Evolutionary conservation across 2,329 filamentous ascomycete genomes (phyloP).

Genomic region (Colletotrichum sp.): DNA sequence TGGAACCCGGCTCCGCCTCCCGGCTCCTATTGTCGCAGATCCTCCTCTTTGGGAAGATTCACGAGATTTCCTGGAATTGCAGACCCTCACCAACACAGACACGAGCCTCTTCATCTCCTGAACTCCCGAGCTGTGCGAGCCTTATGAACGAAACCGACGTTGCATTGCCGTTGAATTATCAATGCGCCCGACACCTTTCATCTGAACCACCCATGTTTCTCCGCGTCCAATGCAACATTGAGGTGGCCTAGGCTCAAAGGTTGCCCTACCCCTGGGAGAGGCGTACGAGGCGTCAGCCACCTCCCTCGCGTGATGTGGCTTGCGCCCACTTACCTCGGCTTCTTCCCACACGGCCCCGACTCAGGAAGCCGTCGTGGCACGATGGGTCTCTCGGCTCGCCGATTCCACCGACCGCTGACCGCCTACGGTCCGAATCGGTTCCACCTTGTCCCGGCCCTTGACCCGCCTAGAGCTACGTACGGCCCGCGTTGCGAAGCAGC

Average conservation of each 20-base stretch:
- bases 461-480: not conserved
- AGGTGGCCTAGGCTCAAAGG: not conserved
- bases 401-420: not conserved
- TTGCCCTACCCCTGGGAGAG: not conserved
- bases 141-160: not conserved
- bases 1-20: constrained; percentile 8
- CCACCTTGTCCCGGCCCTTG: not conserved
- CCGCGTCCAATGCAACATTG: not conserved
- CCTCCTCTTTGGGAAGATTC: constrained; percentile 8
- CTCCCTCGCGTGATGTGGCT: not conserved
- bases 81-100: not conserved
- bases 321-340: not conserved
- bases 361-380: not conserved
- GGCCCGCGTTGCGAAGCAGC: not conserved
- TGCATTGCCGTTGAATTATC: constrained; percentile 1
- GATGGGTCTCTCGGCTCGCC: not conserved
- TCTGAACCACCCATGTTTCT: not conserved
- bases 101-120: constrained; percentile 9
- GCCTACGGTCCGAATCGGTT: not conserved
- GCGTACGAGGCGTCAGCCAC: not conserved
- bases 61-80: constrained; percentile 5
- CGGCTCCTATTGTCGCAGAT: constrained; percentile 12
- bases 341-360: not conserved
- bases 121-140: not conserved
- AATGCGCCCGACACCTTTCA: not conserved